phyloP scores from a whole-genome alignment of 2,329 filamentous ascomycete genomes.

The Aureobasidium sp. region DNA sequence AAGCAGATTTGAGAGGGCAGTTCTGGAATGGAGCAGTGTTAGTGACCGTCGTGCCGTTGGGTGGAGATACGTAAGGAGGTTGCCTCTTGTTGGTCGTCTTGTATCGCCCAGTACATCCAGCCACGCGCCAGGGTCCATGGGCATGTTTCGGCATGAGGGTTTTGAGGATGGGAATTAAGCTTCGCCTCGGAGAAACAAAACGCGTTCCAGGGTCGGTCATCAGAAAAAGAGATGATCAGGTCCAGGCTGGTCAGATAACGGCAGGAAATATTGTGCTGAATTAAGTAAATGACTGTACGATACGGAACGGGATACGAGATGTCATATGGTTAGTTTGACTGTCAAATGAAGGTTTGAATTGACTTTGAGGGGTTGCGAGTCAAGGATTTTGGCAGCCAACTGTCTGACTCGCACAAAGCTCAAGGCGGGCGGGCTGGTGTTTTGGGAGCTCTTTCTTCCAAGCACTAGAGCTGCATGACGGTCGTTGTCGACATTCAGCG shows the following conservation, averaged over 20 bases:
- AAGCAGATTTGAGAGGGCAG: not conserved
- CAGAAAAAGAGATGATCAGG: not conserved
- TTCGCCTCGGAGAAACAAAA: conserved; percentile 2
- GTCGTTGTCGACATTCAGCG: conserved; percentile 5
- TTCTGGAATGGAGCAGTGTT: not conserved
- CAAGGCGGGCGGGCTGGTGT: conserved; percentile 4
- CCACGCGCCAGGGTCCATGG: conserved; percentile 1
- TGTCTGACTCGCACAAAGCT: conserved; percentile 13
- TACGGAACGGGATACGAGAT: not conserved
- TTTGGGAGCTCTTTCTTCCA: not conserved
- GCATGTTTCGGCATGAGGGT: not conserved
- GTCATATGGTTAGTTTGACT: not conserved
- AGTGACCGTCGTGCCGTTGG: not conserved
- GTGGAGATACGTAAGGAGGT: not conserved
- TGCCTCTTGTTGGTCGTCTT: not conserved
- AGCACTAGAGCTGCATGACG: conserved; percentile 10
- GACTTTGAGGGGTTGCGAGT: not conserved
- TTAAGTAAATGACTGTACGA: not conserved
- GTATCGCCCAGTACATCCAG: not conserved
- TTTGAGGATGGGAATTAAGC: not conserved
- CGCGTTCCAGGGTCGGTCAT: not conserved
- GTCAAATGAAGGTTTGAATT: conserved; percentile 1
- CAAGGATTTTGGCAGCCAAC: not conserved
- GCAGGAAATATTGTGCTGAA: not conserved
- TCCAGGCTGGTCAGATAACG: not conserved